These are phyloP conservation scores for Schizothecium vesticola DNA, from an alignment of 495 filamentous ascomycete genomes.

Conservation along the genomic window DNA sequence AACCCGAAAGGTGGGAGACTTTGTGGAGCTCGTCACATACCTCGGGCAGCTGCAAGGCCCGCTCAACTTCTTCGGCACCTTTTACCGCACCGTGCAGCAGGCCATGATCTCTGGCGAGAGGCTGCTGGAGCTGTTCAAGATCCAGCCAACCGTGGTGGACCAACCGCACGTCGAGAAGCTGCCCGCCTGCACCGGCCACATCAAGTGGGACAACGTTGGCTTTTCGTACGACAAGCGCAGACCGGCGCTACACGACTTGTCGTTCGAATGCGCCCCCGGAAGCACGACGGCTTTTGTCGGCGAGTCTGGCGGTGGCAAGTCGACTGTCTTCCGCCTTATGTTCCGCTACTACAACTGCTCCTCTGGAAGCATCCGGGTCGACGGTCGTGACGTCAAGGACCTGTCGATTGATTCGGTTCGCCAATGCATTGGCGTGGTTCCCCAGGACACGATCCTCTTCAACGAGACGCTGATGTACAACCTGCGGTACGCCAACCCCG, in stretches of 20 bases:
- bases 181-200: conserved; percentile 66
- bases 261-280: conserved; percentile 76
- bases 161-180: conserved; percentile 45
- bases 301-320: conserved; percentile 94
- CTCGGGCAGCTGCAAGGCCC: conserved; percentile 90
- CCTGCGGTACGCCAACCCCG: conserved; percentile 84
- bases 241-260: conserved; percentile 75
- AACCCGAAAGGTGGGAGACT: conserved; percentile 66
- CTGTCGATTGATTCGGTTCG: conserved; percentile 92
- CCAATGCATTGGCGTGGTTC: conserved; percentile 86
- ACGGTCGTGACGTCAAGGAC: conserved; percentile 76
- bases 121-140: conserved; percentile 88
- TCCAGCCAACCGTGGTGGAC: conserved; percentile 81
- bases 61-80: conserved; percentile 96
- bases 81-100: conserved; percentile 93
- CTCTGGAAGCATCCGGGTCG: conserved; percentile 73
- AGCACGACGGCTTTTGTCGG: conserved; percentile 95
- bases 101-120: conserved; percentile 96
- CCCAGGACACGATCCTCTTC: conserved; percentile 94
- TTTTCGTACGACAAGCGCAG: conserved; percentile 88
- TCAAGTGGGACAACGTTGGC: conserved; percentile 78
- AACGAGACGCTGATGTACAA: conserved; percentile 98
- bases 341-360: conserved; percentile 90
- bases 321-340: conserved; percentile 90
- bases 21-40: conserved; percentile 78